Base-by-base conservation (phyloP, 441 rosid species). In the Theobroma grandiflorum region DNA sequence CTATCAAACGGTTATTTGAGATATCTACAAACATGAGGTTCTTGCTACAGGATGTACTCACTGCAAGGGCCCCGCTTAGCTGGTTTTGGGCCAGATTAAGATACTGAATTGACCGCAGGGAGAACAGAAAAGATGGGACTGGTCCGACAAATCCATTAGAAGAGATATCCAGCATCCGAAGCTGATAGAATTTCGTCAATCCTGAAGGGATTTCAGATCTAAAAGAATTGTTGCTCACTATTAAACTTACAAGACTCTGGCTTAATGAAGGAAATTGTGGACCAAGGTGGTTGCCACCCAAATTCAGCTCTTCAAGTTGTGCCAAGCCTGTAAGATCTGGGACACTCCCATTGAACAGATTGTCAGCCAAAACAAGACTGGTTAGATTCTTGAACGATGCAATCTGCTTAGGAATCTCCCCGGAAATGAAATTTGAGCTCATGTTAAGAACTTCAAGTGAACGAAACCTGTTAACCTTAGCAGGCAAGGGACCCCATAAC, bases 341-440 rank as follows among this genome's bases (percentile, higher is more conserved):
- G 45, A 90, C 91, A 77, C 85, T 88, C 26, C 93, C 98, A 7
- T 85, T 86, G 75, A 96, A 79, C 87, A 87, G 71, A 82, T 94
- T 96, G 70, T 89, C 86, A 47, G 86, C 74, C 80, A 96, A 79
- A 82, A 86, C 90, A 81, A 96, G 91, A 65, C 85, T 89, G 12
- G 33, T 84, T 35, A 96, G 90, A 81, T 82, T 87, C 85, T 72
- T 78, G 66, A 92, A 73, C 7, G 94, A 87, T 35, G 87, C 18
- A 73, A 96, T 81, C 82, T 89, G 83, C 67, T 61, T 78, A 20
- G 97, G 95, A 80, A 96, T 87, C 72, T 69, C 72, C 26, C 95
- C 97, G 8, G 87, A 81, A 69, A 96, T 90, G 90, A 85, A 93
- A 84, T 96, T 96, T n/a, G 93, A 93, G 84, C 91, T 91, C 79